Base-by-base conservation (phyloP, 106 monocot genomes). In the Dioscorea alata region DNA sequence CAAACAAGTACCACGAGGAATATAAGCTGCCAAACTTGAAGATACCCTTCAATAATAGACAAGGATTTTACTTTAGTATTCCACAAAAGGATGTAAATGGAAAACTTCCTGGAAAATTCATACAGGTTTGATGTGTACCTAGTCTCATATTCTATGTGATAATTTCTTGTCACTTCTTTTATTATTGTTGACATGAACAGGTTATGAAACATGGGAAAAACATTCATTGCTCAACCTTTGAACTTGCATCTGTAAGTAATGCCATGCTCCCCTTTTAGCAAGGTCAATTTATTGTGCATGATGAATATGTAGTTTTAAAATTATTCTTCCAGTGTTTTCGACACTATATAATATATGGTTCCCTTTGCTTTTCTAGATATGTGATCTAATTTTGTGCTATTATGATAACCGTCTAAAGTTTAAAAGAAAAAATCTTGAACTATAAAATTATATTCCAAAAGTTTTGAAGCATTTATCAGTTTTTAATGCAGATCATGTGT, bases 11-110 rank as follows among this genome's bases (percentile, higher is more conserved):
- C 61, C 77, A 93, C 12, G 83, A 87, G 66, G 93, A 99, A 75
- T 93, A 77, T 78, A 87, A 83, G 59, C 67, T 99, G 50, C 90
- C 90, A 48, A 99, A 85, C 84, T 63, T 99, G 75, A 99, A 93
- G 76, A 81, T 99, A 61, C 90, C 87, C 21, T 99, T 75, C 69
- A 99, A 99, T 72, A 90, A 81, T 74, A 78, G 87, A 53, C 80
- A 84, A 78, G 92, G 99, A 53, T 93, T 99, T 85, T 99, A 99
- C 71, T 93, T 99, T 59, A 83, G 83, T 72, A 83, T 99, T 69
- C 93, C 99, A 18, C 83, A 87, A 22, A 99, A 85, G 69, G 93
- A 99, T 50, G 85, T 90, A 58, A 79, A 59, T 19, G 93, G 85
- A 65, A 90, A 79, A 49, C 83, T 93, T 69, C 93, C 99, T 60